A percentile compares a stretch with the other conserved stretches of the same genome.
These are phyloP conservation scores for Apiotrichum siamense DNA, from an alignment of 1,284 basidiomycete species.

Conservation along the genomic window DNA sequence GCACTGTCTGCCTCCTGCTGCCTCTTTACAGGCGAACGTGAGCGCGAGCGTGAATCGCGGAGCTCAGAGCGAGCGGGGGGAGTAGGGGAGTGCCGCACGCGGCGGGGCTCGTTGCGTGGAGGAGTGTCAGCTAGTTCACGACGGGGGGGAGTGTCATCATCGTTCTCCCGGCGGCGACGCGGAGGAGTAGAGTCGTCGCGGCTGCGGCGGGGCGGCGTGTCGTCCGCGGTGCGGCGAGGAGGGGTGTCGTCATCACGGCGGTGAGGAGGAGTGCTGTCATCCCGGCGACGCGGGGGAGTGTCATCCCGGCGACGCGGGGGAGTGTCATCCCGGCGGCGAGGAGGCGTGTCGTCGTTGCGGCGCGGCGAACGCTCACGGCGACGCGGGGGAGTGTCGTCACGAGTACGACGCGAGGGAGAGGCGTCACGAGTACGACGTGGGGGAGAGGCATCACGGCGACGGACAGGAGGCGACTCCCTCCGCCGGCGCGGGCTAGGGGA, in stretches of 20 bases:
- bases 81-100: background rate
- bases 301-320: slow-evolving; percentile 8
- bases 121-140: background rate
- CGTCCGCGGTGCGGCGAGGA: slow-evolving; percentile 1
- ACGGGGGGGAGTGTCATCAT: background rate
- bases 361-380: background rate
- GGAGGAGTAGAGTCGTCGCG: background rate
- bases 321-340: slow-evolving; percentile 1
- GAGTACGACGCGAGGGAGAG: background rate
- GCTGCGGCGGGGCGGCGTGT: background rate
- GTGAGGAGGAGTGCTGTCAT: slow-evolving; percentile 6
- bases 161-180: background rate
- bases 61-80: too few relatives aligned
- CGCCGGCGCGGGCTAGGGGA: background rate
- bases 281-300: slow-evolving; percentile 3
- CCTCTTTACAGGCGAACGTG: slow-evolving; percentile 4
- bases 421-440: background rate
- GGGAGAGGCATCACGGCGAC: background rate
- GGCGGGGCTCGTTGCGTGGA: background rate
- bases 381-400: background rate
- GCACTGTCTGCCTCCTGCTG: background rate
- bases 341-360: slow-evolving; percentile 1
- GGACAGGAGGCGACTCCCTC: background rate
- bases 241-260: slow-evolving; percentile 4
- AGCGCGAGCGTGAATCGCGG: background rate